These are phyloP conservation scores for Daldinia caldariorum DNA, from an alignment of 495 filamentous ascomycete species.

Conservation along the genomic window DNA sequence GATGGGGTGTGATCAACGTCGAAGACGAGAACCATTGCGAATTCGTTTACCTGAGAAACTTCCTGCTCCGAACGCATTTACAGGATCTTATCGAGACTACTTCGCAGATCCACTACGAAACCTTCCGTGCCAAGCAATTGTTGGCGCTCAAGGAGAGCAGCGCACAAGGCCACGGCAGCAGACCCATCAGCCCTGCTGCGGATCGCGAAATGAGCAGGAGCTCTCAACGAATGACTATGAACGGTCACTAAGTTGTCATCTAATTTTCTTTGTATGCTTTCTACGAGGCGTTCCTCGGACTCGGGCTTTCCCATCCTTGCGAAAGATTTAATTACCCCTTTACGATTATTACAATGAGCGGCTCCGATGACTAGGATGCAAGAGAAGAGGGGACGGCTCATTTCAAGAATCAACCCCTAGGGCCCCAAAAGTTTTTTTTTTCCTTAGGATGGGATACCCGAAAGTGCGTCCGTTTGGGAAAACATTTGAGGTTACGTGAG, in stretches of 20 bases:
- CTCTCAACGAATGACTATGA: constrained; percentile 97
- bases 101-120: constrained; percentile 99
- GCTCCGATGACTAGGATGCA: constrained; percentile 25
- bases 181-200: constrained; percentile 93
- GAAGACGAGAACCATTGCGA: constrained; percentile 99
- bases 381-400: constrained; percentile 20
- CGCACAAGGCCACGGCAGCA: constrained; percentile 83
- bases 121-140: constrained; percentile 99
- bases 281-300: constrained; percentile 43
- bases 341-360: constrained; percentile 38
- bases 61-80: constrained; percentile 94
- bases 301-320: constrained; percentile 32
- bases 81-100: constrained; percentile 99
- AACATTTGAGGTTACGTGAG: constrained; percentile 31
- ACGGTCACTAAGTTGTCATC: constrained; percentile 76
- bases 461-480: constrained; percentile 32
- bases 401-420: constrained; percentile 35
- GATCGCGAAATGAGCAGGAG: constrained; percentile 96
- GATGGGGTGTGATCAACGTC: constrained; percentile 99
- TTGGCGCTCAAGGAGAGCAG: constrained; percentile 97
- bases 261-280: constrained; percentile 40
- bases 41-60: constrained; percentile 97
- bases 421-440: constrained; percentile 19
- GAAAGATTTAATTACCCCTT: constrained; percentile 37
- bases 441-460: constrained; percentile 37